Evolutionary conservation across 2,329 filamentous ascomycete species (phyloP), one percentile per base, ranked within the genome.

Genomic region (Eutypa lata): DNA sequence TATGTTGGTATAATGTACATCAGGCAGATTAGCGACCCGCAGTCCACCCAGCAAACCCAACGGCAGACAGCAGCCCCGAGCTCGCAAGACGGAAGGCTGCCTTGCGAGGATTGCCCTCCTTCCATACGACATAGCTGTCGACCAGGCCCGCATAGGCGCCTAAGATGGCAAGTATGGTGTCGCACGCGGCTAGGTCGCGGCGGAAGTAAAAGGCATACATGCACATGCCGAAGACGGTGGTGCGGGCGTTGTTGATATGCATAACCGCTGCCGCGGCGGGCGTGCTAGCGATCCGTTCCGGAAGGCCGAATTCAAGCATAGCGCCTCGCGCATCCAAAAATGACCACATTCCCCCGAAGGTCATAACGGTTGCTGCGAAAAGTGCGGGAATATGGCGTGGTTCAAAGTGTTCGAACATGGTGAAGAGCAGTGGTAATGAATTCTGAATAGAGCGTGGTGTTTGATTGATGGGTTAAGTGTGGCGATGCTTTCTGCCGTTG

Each of bases 281-380:
- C 1, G 53, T 28, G 24, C 46, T 22, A 4, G 64, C 64, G 49
- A 66, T 57, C 46, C 52, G 58, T 0, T 37, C 49, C 3, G 58
- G 61, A 7, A 66, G 53, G 16, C 64, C 63, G 43, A 66, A 67
- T 38, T 65, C 63, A 13, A 53, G 57, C 59, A 67, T 61, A 18
- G 64, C 52, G 7, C 18, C 55, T 4, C 47, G 53, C 2, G 64
- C 38, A 46, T 64, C 50, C 28, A 63, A 56, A 8, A 59, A 33
- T 1, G 61, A 47, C 61, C 61, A 66, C 22, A 63, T 52, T 2
- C 64, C 64, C n/a, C 64, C 64, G 26, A 66, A 62, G 1, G 60
- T 59, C 60, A 62, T 65, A 3, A 50, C 46, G 11, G 49, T 52
- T 16, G 49, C 58, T 14, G 47, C 33, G 19, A 60, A 40, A 13